phyloP scores from a whole-genome alignment of 352 stramenopile species.

The Phytophthora pluvialis region DNA sequence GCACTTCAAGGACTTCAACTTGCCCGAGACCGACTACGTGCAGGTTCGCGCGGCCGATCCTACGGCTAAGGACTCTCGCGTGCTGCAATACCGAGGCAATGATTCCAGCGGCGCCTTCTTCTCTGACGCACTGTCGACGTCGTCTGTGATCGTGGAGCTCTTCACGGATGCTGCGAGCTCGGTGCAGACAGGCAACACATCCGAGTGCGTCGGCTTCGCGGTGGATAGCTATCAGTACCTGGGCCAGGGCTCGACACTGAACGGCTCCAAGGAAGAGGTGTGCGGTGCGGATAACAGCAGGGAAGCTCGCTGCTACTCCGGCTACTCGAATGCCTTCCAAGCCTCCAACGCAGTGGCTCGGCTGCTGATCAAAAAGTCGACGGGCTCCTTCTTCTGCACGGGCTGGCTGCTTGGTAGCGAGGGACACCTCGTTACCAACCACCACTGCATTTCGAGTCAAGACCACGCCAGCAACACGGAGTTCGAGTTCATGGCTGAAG shows the following conservation, averaged over 20 bases:
- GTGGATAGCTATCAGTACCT: slow-evolving; percentile 63
- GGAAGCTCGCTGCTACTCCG: slow-evolving; percentile 61
- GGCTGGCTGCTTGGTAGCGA: slow-evolving; percentile 80
- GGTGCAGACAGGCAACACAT: slow-evolving; percentile 26
- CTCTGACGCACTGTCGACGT: slow-evolving; percentile 43
- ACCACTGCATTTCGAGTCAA: slow-evolving; percentile 74
- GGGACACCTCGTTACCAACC: slow-evolving; percentile 80
- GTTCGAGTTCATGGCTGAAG: slow-evolving; percentile 72
- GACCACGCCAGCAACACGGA: slow-evolving; percentile 61
- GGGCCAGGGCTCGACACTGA: slow-evolving; percentile 29
- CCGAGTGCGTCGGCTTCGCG: slow-evolving; percentile 51
- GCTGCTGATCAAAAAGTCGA: slow-evolving; percentile 69
- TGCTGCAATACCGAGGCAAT: slow-evolving; percentile 48
- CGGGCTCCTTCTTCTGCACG: slow-evolving; percentile 68
- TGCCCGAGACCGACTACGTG: slow-evolving; percentile 65
- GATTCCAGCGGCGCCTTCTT: slow-evolving; percentile 42
- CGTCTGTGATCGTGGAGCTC: slow-evolving; percentile 58
- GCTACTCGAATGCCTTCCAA: slow-evolving; percentile 25
- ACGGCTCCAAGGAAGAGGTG: slow-evolving; percentile 53
- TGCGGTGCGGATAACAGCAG: slow-evolving; percentile 68
- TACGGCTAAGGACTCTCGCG: slow-evolving; percentile 31
- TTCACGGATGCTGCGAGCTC: slow-evolving; percentile 35
- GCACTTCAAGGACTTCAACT: slow-evolving; percentile 71
- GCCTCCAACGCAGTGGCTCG: slow-evolving; percentile 51
- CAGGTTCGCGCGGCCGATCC: slow-evolving; percentile 43